Evolutionary conservation across 1,284 basidiomycete genomes (phyloP).

Genomic region (Ustanciosporium gigantosporum): DNA sequence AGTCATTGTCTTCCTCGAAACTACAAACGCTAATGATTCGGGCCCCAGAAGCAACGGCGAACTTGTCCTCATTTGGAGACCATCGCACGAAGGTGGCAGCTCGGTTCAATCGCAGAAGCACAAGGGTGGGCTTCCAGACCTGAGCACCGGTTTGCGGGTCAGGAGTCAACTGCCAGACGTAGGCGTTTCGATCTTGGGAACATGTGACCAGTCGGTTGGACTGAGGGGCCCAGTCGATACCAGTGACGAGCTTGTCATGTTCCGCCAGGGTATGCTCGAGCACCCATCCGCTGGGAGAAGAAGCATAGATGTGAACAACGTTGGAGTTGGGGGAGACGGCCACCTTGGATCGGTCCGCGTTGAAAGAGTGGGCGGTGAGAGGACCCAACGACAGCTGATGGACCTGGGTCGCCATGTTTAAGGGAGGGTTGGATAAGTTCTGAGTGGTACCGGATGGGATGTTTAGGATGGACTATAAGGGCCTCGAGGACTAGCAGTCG

Average conservation of each 20-base stretch:
- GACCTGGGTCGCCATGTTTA: constrained; percentile 50
- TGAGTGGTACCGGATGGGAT: too few species aligned
- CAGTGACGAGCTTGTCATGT: constrained; percentile 98
- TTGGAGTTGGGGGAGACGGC: constrained; percentile 89
- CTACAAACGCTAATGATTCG: constrained; percentile 61
- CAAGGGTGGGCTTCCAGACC: constrained; percentile 95
- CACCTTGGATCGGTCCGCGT: constrained; percentile 82
- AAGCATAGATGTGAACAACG: constrained; percentile 78
- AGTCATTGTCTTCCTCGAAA: constrained; percentile 72
- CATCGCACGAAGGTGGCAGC: constrained; percentile 94
- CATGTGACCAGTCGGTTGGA: constrained; percentile 97
- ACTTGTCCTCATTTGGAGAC: constrained; percentile 98
- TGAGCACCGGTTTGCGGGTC: constrained; percentile 69
- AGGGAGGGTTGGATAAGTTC: not conserved
- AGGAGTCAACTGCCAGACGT: constrained; percentile 87
- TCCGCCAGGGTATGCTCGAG: constrained; percentile 80
- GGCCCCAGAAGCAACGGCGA: constrained; percentile 95
- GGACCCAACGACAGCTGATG: constrained; percentile 76
- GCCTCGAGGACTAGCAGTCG: constrained; percentile 49
- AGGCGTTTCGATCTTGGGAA: constrained; percentile 97
- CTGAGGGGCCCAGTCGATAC: constrained; percentile 96
- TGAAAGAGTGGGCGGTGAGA: constrained; percentile 89
- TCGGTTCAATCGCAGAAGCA: constrained; percentile 89
- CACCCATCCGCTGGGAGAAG: constrained; percentile 67
- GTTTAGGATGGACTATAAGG: too few species aligned